These are phyloP conservation scores for Salvia splendens DNA, from an alignment of 257 asterid species.

Conservation along the genomic window DNA sequence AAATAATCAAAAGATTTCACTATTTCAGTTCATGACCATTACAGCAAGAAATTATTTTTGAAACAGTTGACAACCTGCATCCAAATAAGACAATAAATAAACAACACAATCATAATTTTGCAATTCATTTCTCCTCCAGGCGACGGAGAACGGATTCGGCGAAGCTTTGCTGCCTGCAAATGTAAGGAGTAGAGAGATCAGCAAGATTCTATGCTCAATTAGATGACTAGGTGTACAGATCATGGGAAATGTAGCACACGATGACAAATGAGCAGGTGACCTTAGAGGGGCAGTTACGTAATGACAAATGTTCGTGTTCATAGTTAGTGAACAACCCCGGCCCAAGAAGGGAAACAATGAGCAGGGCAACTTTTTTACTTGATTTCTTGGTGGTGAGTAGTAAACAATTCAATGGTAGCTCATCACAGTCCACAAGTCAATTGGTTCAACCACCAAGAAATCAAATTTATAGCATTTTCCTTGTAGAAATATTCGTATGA, in stretches of 20 bases:
- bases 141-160: slow-evolving; percentile 76
- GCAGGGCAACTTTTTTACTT: background rate
- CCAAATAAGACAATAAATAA: slow-evolving; percentile 19
- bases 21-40: slow-evolving; percentile 8
- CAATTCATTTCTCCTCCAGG: slow-evolving; percentile 62
- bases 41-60: background rate
- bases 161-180: slow-evolving; percentile 82
- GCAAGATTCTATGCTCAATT: background rate
- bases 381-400: background rate
- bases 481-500: background rate
- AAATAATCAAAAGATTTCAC: background rate
- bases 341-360: background rate
- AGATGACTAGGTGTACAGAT: background rate
- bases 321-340: background rate
- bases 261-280: background rate
- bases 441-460: slow-evolving; percentile 8
- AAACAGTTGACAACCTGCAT: slow-evolving; percentile 14
- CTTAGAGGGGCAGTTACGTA: background rate
- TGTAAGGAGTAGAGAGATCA: slow-evolving; percentile 1
- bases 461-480: background rate
- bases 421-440: background rate
- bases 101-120: slow-evolving; percentile 4
- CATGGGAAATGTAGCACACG: background rate
- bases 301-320: background rate
- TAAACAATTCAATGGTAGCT: slow-evolving; percentile 1